These are phyloP conservation scores for Gossypioides kirkii DNA, from an alignment of 345 rosid species.

Conservation along the genomic window DNA sequence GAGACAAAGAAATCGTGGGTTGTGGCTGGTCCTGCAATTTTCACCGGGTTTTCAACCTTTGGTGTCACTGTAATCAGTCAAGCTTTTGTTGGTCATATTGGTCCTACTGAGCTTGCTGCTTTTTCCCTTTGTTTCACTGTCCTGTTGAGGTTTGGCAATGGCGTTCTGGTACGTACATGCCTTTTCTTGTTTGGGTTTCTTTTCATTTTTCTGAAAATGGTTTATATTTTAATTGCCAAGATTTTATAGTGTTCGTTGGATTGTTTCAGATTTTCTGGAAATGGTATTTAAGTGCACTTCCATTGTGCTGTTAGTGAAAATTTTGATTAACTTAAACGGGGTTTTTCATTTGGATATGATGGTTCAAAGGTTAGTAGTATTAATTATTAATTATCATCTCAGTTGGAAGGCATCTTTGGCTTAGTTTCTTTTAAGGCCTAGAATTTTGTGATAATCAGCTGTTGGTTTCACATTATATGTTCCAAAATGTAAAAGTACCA, in stretches of 20 bases:
- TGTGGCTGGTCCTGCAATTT: conserved; percentile 76
- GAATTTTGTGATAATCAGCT: too few species aligned
- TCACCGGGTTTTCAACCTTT: conserved; percentile 64
- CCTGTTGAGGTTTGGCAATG: conserved; percentile 58
- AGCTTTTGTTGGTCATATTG: conserved; percentile 69
- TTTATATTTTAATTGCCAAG: background rate
- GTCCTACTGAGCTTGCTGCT: conserved; percentile 63
- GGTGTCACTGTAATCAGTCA: conserved; percentile 53
- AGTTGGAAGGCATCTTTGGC: too few species aligned
- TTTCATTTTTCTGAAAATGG: background rate
- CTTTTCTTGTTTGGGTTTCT: background rate
- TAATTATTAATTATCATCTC: too few species aligned
- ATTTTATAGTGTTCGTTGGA: too few species aligned
- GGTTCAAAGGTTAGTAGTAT: too few species aligned
- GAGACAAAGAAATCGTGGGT: conserved; percentile 67
- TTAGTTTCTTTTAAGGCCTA: too few species aligned
- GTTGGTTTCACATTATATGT: background rate
- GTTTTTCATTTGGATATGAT: too few species aligned
- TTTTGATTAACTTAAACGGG: too few species aligned
- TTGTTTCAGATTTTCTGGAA: too few species aligned
- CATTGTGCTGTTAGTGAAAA: too few species aligned
- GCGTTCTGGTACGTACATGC: conserved; percentile 43
- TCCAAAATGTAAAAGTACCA: too few species aligned
- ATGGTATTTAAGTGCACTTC: too few species aligned
- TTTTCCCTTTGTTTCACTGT: conserved; percentile 58